Conservation (phyloP, 148 eudicot genomes). For the Rhododendron kiyosumense region DNA sequence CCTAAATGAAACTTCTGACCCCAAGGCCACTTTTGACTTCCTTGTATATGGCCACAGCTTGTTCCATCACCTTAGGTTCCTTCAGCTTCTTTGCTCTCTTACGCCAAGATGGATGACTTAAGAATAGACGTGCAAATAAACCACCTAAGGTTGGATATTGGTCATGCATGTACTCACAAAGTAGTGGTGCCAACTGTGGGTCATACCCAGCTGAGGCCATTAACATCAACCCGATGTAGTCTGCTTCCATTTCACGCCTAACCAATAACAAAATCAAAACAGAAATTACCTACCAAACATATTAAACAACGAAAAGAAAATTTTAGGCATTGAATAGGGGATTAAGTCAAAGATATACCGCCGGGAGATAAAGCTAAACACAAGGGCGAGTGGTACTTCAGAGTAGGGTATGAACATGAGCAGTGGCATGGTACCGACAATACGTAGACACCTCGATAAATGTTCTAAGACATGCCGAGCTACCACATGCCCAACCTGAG, state of each 20-base stretch:
- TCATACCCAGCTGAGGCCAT: not conserved
- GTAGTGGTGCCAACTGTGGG: not conserved
- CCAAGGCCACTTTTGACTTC: not conserved
- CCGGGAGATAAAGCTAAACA: not conserved
- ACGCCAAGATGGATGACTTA: not conserved
- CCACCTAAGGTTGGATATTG: not conserved
- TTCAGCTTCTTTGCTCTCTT: not conserved
- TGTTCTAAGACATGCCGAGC: not conserved
- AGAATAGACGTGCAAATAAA: not conserved
- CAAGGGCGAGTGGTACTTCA: not conserved
- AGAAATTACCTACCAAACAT: not conserved
- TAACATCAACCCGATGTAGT: not conserved
- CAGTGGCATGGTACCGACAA: not conserved
- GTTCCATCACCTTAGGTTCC: not conserved
- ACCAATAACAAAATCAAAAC: not conserved
- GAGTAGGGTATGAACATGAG: not conserved
- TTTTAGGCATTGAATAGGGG: not conserved
- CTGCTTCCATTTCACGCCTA: not conserved
- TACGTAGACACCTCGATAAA: not conserved
- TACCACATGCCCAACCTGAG: constrained; percentile 3
- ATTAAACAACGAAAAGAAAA: not conserved
- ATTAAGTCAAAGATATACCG: not conserved
- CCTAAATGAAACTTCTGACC: not conserved
- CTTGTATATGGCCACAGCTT: not conserved
- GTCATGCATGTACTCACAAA: not conserved